These are phyloP conservation scores for Botrytis pseudocinerea DNA, from an alignment of 2,329 filamentous ascomycete genomes.

Conservation along the genomic window DNA sequence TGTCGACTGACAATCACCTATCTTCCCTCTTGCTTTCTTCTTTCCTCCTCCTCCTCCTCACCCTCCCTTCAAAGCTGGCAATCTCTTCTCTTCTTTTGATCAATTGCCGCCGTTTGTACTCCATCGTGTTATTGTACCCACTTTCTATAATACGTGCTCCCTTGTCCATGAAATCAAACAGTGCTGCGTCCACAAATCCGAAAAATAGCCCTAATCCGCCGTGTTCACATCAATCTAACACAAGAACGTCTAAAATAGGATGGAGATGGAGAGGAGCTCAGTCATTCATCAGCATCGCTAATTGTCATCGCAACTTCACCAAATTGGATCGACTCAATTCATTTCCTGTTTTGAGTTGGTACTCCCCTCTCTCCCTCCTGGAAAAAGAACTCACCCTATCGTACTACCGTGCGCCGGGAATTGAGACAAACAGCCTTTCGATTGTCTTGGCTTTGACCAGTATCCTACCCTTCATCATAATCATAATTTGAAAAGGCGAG, in stretches of 20 bases:
- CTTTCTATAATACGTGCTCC: neutral
- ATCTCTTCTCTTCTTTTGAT: neutral
- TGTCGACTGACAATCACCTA: conserved; percentile 1
- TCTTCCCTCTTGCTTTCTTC: neutral
- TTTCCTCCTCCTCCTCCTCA: too few relatives aligned
- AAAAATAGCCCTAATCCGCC: conserved; percentile 12
- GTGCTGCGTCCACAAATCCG: neutral
- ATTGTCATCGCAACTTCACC: conserved; percentile 1
- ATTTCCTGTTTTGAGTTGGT: conserved; percentile 16
- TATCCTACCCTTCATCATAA: neutral
- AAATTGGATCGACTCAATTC: neutral
- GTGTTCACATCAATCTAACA: neutral
- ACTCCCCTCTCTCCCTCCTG: neutral
- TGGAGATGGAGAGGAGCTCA: neutral
- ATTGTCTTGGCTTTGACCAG: conserved; percentile 15
- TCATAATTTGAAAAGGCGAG: neutral
- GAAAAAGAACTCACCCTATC: conserved; percentile 11
- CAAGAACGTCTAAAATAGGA: conserved; percentile 9
- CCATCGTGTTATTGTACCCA: conserved; percentile 12
- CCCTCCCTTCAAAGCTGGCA: neutral
- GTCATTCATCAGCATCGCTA: neutral
- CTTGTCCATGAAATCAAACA: conserved; percentile 11
- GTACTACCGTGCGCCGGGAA: conserved; percentile 15
- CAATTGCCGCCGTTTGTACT: conserved; percentile 5
- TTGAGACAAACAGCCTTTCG: conserved; percentile 12